Base-by-base conservation (phyloP, 805 yeast species). In the Candida vartiovaarae region DNA sequence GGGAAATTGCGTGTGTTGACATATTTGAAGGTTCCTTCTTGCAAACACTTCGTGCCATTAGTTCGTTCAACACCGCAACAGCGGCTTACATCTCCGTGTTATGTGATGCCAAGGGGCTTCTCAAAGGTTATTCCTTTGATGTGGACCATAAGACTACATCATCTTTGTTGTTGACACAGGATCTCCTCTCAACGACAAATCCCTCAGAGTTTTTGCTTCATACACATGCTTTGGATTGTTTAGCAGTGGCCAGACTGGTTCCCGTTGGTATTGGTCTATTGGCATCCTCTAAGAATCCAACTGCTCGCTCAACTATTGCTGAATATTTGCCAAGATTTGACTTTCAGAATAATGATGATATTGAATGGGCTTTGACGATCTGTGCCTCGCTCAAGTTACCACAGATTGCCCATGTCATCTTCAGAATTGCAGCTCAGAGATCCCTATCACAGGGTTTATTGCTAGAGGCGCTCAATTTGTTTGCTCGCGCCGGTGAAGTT, bases 301-400 rank as follows among this genome's bases (percentile, higher is more conserved):
- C 64, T 23, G 60, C 76, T 3, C 58, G 68, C 41, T 62, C 63
- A 10, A 70, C 76, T 1, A 69, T 84, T 32, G 71, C 77, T 4
- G 80, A 77, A 46, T 70, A 76, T 39, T 62, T 84, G 32, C 86
- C 87, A 5, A 71, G 70, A 24, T 84, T 68, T 56, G 69, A 79
- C 36, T 80, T 79, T 54, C 64, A 72, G 42, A 80, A 81, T 7
- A 82, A 80, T 55, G 90, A 84, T 57, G 95, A 84, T 57, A 70
- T 82, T 48, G 93, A 84, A 60, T 84, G 91, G 91, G 75, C 82
- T 37, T 64, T 84, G 41, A 75, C 86, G 3, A 67, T 84, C 5
- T 83, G 91, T 64, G 84, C 89, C 9, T 73, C 80, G 52, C 67
- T 84, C 58, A 76, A 74, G 52, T 59, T 84, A 35, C 69, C 78